Percentiles rank a stretch among this genome's conserved stretches.
Evolutionary conservation across 164 flowering plant species (phyloP).

Genomic region (Magnolia changhungtana): DNA sequence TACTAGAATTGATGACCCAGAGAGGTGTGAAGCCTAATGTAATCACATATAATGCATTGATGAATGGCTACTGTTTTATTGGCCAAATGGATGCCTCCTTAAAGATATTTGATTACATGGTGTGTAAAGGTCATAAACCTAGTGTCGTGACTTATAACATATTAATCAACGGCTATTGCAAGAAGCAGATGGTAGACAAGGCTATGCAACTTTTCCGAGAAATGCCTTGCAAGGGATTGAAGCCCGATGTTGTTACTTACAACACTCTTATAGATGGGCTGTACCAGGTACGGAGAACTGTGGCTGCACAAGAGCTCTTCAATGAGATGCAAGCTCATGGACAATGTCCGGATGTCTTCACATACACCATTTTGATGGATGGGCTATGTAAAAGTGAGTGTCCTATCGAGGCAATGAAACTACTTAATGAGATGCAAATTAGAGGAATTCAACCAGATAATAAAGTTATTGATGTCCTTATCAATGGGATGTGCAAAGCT

Average conservation of each 20-base stretch:
- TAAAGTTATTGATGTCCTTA: too few species aligned
- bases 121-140: background rate
- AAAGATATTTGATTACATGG: constrained; percentile 1
- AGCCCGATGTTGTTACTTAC: constrained; percentile 38
- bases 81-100: background rate
- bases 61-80: background rate
- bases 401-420: too few species aligned
- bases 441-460: too few species aligned
- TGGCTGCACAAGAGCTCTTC: constrained; percentile 20
- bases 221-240: constrained; percentile 15
- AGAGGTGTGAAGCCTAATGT: background rate
- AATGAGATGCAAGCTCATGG: background rate
- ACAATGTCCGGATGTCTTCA: background rate
- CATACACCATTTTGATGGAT: background rate
- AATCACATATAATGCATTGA: background rate
- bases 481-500: too few species aligned
- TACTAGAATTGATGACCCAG: constrained; percentile 5
- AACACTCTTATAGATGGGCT: constrained; percentile 40
- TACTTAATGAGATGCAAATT: too few species aligned
- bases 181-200: background rate
- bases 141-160: background rate
- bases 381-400: too few species aligned
- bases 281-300: constrained; percentile 30
- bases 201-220: constrained; percentile 7
- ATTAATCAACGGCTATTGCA: background rate